phyloP scores from a whole-genome alignment of 306 rosid genomes.

The Erythrophleum fordii region DNA sequence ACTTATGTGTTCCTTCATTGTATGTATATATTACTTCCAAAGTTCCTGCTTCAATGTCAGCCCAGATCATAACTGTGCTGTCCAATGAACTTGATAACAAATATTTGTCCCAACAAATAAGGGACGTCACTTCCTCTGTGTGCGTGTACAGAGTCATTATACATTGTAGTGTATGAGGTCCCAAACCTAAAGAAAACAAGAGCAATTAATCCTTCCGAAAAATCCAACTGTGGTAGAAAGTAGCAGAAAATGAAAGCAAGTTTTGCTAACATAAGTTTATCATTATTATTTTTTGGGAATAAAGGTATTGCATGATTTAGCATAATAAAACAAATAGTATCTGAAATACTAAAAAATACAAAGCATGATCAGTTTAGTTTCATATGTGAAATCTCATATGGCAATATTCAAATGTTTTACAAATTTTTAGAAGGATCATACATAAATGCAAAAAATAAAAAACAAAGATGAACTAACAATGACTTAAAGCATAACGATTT shows the following conservation, averaged over 20 bases:
- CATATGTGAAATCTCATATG: too few species aligned
- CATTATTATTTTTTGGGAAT: too few species aligned
- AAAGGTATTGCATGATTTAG: too few species aligned
- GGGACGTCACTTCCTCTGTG: conserved; percentile 47
- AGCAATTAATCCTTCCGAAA: neutral
- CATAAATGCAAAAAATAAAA: too few species aligned
- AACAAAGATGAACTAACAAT: too few species aligned
- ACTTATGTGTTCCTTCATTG: conserved; percentile 43
- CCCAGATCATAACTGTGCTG: conserved; percentile 50
- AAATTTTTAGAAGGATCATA: too few species aligned
- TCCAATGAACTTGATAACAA: conserved; percentile 48
- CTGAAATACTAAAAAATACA: too few species aligned
- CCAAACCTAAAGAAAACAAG: conserved; percentile 48
- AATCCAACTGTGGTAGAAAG: neutral
- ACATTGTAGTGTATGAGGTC: conserved; percentile 50
- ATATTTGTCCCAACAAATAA: conserved; percentile 46
- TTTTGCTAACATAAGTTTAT: too few species aligned
- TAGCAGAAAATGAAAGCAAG: conserved; percentile 14
- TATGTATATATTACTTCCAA: conserved; percentile 45
- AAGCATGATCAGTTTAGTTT: too few species aligned
- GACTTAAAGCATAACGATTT: too few species aligned
- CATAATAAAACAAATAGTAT: too few species aligned
- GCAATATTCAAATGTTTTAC: too few species aligned
- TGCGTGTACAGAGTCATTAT: conserved; percentile 51
- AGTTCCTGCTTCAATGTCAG: conserved; percentile 2